Conservation (phyloP, 805 yeast genomes). For the Priceomyces melissophilus region DNA sequence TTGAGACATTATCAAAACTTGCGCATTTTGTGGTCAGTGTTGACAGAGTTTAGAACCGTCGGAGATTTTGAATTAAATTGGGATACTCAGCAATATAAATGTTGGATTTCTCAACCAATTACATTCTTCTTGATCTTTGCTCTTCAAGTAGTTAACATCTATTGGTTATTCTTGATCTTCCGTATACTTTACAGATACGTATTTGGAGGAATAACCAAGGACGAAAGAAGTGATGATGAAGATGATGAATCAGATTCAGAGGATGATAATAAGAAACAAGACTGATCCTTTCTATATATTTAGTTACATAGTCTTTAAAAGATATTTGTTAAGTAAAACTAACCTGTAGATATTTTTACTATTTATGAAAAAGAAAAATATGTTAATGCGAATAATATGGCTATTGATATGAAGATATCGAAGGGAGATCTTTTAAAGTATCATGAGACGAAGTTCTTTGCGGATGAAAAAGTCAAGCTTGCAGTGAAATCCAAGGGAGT, state of each 20-base stretch:
- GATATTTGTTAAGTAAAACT: neutral
- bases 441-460: slow-evolving; percentile 10
- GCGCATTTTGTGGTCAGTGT: slow-evolving; percentile 75
- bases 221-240: slow-evolving; percentile 88
- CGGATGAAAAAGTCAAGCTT: slow-evolving; percentile 1
- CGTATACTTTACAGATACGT: slow-evolving; percentile 72
- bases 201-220: slow-evolving; percentile 58
- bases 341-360: neutral
- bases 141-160: slow-evolving; percentile 78
- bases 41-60: slow-evolving; percentile 81
- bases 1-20: slow-evolving; percentile 84
- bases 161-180: slow-evolving; percentile 82
- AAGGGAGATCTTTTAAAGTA: slow-evolving; percentile 14
- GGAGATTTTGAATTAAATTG: slow-evolving; percentile 81
- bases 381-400: neutral
- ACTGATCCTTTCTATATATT: neutral
- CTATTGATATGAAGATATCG: slow-evolving; percentile 7
- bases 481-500: slow-evolving; percentile 4
- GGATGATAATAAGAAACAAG: slow-evolving; percentile 9
- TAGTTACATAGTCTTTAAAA: neutral
- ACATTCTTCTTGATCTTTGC: slow-evolving; percentile 76
- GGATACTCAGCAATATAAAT: slow-evolving; percentile 90
- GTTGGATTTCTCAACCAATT: slow-evolving; percentile 92
- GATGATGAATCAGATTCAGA: slow-evolving; percentile 37
- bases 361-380: neutral